phyloP scores from a whole-genome alignment of 768 basidiomycete genomes.

The Suillus occidentalis region DNA sequence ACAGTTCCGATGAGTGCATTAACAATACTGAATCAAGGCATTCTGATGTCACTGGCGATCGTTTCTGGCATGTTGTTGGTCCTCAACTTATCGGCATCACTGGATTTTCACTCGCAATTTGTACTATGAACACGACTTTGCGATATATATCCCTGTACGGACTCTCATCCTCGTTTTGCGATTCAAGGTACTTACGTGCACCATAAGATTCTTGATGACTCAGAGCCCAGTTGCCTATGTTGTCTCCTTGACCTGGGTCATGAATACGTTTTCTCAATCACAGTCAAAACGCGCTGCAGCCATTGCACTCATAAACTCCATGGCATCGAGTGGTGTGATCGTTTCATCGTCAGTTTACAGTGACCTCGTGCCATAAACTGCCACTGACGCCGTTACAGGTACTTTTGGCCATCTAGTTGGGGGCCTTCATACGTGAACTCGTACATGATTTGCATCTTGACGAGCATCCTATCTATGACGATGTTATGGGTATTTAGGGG shows the following conservation, averaged over 20 bases:
- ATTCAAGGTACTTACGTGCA: not conserved
- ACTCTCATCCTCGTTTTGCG: not conserved
- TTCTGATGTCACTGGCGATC: slow-evolving; percentile 69
- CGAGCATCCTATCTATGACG: slow-evolving; percentile 47
- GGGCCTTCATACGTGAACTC: slow-evolving; percentile 68
- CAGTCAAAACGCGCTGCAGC: slow-evolving; percentile 84
- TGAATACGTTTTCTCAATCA: slow-evolving; percentile 65
- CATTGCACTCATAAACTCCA: slow-evolving; percentile 75
- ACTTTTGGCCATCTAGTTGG: slow-evolving; percentile 67
- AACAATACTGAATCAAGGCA: slow-evolving; percentile 41
- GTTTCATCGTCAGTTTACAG: slow-evolving; percentile 62
- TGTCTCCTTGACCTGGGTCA: slow-evolving; percentile 54
- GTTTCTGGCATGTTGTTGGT: slow-evolving; percentile 65
- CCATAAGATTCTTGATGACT: slow-evolving; percentile 70
- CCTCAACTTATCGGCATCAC: slow-evolving; percentile 58
- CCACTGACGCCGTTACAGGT: slow-evolving; percentile 33
- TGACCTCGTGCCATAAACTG: not conserved
- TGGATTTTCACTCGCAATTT: slow-evolving; percentile 64
- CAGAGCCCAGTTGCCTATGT: slow-evolving; percentile 71
- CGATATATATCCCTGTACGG: slow-evolving; percentile 66
- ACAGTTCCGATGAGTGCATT: slow-evolving; percentile 1
- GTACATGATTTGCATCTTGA: slow-evolving; percentile 69
- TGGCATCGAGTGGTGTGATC: slow-evolving; percentile 79
- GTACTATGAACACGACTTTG: slow-evolving; percentile 57
- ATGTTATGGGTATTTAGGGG: slow-evolving; percentile 49